Base-by-base conservation (phyloP, 352 stramenopile species). In the Globisporangium polare region DNA sequence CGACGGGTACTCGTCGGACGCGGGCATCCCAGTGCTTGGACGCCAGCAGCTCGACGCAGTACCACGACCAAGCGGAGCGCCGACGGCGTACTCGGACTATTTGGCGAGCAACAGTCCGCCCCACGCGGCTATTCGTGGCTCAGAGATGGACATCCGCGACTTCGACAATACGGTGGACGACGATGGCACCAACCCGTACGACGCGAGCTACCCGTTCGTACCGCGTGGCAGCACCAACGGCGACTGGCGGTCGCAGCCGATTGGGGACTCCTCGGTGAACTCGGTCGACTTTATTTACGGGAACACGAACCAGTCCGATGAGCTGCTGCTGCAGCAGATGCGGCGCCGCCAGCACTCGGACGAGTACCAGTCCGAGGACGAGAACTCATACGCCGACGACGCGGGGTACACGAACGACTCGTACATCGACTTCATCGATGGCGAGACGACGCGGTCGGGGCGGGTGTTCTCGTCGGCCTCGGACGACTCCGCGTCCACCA, bases 221-320 rank as follows among this genome's bases (percentile, higher is more conserved):
- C 2, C 61, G 3, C 29, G 49, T 0, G 27, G 27, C 33, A 47
- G 37, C 10, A 51, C 45, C 2, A 29, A 15, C 31, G 41, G 17
- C 35, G 50, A 52, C 62, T 18, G 37, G 17, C 17, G 22, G 8
- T 43, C 61, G 2, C 35, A 57, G 24, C 66, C 70, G 33, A 74
- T 80, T 35, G 72, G 66, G 41, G 47, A 60, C n/a, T 71, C 67
- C 13, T 71, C 67, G 22, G 60, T 63, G 2, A 71, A 75, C 53
- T 72, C 69, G 3, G 50, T 80, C n/a, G 72, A 77, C 51, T 77
- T 80, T 51, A 59, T 67, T 15, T 80, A 77, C 35, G 50, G 63
- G 5, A 62, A 75, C 35, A 31, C 35, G 22, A 49, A 18, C 29
- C 50, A n/a, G 27, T 39, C 24, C 22, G 20, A 45, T 4, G 45